Evolutionary conservation across 2,329 filamentous ascomycete species (phyloP).

Genomic region (Sarocladiaceae sp.): DNA sequence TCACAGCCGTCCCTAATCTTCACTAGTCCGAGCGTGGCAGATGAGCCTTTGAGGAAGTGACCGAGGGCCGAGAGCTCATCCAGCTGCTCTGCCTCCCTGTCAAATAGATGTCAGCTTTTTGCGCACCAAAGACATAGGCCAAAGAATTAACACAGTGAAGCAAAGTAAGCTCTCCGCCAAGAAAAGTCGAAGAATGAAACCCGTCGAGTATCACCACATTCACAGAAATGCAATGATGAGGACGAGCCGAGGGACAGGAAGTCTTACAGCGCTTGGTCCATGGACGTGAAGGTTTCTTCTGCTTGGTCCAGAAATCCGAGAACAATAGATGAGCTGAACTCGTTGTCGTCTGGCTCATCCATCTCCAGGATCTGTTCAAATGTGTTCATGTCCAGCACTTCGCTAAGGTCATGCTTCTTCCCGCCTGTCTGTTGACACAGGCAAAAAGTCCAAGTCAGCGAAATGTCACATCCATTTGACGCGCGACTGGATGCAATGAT

Average conservation of each 20-base stretch:
- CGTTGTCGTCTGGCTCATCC: conserved; percentile 83
- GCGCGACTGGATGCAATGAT: not conserved
- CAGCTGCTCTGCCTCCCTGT: conserved; percentile 63
- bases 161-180: conserved; percentile 11
- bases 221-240: no score
- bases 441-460: not conserved
- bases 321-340: conserved; percentile 86
- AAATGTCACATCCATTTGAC: not conserved
- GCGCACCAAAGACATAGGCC: not conserved
- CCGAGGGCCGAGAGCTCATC: conserved; percentile 73
- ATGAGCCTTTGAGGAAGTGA: conserved; percentile 96
- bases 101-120: not conserved
- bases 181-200: no score
- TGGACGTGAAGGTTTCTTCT: conserved; percentile 74
- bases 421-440: not conserved
- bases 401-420: conserved; percentile 3
- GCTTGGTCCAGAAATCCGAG: conserved; percentile 92
- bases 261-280: conserved; percentile 77
- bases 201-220: no score
- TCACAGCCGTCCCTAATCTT: conserved; percentile 93
- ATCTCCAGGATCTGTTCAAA: conserved; percentile 97
- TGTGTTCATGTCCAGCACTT: conserved; percentile 64
- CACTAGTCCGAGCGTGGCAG: conserved; percentile 82
- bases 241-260: not conserved
- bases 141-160: not conserved